Conservation (phyloP, 805 yeast genomes). For the Yarrowia osloensis region DNA sequence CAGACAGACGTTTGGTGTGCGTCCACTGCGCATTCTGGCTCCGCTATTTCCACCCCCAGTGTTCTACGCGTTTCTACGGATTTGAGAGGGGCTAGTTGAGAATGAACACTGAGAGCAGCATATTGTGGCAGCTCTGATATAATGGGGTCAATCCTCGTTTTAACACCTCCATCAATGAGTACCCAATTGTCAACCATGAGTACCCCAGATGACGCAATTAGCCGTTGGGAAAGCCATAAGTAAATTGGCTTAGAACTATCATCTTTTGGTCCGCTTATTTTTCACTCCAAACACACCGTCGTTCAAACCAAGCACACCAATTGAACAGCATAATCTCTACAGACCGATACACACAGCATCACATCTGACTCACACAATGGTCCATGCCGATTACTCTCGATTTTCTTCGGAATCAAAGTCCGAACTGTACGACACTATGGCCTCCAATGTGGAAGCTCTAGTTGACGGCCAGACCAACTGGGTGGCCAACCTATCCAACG, state of each 20-base stretch:
- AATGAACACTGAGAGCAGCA: no score
- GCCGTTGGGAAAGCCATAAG: conserved; percentile 1
- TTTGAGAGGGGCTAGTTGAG: background rate
- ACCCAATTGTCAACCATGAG: no score
- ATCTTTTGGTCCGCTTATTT: background rate
- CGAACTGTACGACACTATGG: conserved; percentile 59
- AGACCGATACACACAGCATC: background rate
- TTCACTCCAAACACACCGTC: background rate
- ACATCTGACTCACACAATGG: background rate
- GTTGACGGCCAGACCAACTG: conserved; percentile 67
- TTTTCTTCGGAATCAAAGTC: conserved; percentile 47
- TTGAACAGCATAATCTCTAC: no score
- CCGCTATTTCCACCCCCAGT: background rate
- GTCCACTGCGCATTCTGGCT: background rate
- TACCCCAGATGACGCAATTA: conserved; percentile 8
- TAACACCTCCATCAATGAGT: no score
- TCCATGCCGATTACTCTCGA: conserved; percentile 74
- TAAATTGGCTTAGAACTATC: background rate
- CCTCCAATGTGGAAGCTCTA: conserved; percentile 67
- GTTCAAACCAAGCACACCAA: background rate
- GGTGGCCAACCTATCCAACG: conserved; percentile 87
- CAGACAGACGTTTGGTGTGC: background rate
- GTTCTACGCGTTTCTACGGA: background rate
- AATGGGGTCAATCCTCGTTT: no score
- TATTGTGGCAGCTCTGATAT: no score